Percentiles rank a stretch among this genome's conserved stretches.
Evolutionary conservation across 768 basidiomycete species (phyloP).

Genomic region (Lyophyllum semitale): DNA sequence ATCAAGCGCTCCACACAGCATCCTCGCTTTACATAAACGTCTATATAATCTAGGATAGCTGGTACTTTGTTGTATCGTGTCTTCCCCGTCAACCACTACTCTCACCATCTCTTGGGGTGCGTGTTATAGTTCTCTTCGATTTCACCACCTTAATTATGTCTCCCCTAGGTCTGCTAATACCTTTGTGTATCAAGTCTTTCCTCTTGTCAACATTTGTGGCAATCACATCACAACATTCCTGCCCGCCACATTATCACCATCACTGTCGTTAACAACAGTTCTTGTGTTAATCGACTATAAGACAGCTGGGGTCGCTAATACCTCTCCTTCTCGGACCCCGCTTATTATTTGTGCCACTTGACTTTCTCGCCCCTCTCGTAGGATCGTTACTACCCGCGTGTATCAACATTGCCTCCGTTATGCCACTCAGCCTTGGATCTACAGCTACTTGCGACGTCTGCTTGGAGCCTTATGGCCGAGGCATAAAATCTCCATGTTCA

Average conservation of each 20-base stretch:
- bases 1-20: background rate
- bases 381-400: constrained; percentile 9
- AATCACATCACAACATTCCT: background rate
- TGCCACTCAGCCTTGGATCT: constrained; percentile 68
- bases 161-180: background rate
- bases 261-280: background rate
- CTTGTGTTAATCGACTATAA: background rate
- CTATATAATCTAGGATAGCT: background rate
- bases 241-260: background rate
- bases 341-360: background rate
- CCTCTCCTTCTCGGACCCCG: background rate
- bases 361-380: background rate
- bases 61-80: background rate
- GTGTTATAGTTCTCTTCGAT: background rate
- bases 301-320: background rate
- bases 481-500: constrained; percentile 58
- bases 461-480: constrained; percentile 59
- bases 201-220: constrained; percentile 14
- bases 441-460: constrained; percentile 79
- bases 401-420: constrained; percentile 31
- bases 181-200: background rate
- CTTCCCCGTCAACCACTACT: background rate
- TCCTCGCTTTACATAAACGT: background rate
- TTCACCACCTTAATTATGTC: background rate
- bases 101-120: background rate